A percentile compares a stretch with the other conserved stretches of the same genome.
phyloP scores from a whole-genome alignment of 1,284 basidiomycete species.

The Stygiomarasmius scandens region DNA sequence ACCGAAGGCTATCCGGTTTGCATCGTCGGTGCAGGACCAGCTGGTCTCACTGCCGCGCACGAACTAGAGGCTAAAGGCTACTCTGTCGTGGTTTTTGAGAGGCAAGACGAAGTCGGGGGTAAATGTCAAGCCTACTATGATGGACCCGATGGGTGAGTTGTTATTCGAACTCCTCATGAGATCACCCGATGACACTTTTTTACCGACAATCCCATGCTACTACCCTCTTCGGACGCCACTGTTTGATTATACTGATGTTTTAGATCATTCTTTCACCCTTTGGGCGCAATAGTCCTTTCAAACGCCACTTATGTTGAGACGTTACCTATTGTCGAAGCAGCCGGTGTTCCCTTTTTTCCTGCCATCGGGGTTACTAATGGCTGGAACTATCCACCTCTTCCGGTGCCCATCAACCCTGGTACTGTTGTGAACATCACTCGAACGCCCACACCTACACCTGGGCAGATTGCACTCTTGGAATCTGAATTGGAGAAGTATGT shows the following conservation, averaged over 20 bases:
- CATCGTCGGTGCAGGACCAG: conserved; percentile 13
- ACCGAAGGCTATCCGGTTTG: too few species aligned
- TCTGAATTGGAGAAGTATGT: conserved; percentile 1
- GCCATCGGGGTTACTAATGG: not conserved
- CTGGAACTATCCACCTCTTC: not conserved
- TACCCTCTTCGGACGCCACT: not conserved
- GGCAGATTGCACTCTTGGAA: not conserved
- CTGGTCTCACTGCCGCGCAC: conserved; percentile 9
- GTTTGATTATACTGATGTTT: not conserved
- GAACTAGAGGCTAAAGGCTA: conserved; percentile 4
- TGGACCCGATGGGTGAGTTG: conserved; percentile 6
- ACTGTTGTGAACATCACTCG: not conserved
- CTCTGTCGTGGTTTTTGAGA: conserved; percentile 9
- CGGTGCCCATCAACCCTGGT: not conserved
- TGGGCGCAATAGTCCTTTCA: conserved; percentile 13
- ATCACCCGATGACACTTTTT: not conserved
- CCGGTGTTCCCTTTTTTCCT: conserved; percentile 9
- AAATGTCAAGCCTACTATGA: conserved; percentile 16
- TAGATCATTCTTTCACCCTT: conserved; percentile 9
- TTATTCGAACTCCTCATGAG: too few species aligned
- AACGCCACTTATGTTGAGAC: conserved; percentile 13
- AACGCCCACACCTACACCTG: not conserved
- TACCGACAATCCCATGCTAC: not conserved
- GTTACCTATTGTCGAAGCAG: conserved; percentile 6
- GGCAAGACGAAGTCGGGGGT: conserved; percentile 8